These are phyloP conservation scores for Ceratobasidium sp. DNA, from an alignment of 1,284 basidiomycete species.

Conservation along the genomic window DNA sequence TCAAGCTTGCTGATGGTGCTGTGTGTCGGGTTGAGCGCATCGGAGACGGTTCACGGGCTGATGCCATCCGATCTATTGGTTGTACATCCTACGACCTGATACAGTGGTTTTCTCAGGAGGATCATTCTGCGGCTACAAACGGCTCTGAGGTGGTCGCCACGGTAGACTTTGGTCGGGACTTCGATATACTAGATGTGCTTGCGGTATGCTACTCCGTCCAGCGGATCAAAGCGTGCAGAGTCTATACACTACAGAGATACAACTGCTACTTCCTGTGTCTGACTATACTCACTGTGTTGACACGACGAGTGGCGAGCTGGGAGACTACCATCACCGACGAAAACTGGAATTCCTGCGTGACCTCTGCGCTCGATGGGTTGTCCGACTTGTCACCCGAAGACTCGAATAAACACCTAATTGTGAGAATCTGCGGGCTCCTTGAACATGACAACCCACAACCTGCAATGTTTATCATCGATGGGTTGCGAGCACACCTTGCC, in stretches of 20 bases:
- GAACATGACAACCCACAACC: no score
- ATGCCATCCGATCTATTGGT: neutral
- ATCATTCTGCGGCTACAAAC: no score
- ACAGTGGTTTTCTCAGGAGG: neutral
- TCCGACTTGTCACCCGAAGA: no score
- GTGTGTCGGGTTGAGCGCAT: neutral
- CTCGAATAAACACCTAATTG: no score
- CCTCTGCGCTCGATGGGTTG: no score
- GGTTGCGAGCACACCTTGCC: no score
- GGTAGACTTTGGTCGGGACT: neutral
- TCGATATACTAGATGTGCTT: constrained; percentile 5
- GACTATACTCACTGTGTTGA: neutral
- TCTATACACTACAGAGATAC: neutral
- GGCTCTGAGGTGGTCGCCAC: neutral
- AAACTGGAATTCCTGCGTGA: neutral
- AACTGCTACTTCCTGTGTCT: neutral
- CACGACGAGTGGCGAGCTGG: neutral
- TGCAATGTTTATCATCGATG: no score
- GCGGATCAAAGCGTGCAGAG: no score
- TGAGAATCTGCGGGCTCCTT: no score
- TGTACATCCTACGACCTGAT: neutral
- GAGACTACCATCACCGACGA: neutral
- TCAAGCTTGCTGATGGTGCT: neutral
- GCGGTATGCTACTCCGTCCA: neutral
- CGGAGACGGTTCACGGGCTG: neutral